These are phyloP conservation scores for Cordyceps cateniannulata DNA, from an alignment of 2,329 filamentous ascomycete species.

Conservation along the genomic window DNA sequence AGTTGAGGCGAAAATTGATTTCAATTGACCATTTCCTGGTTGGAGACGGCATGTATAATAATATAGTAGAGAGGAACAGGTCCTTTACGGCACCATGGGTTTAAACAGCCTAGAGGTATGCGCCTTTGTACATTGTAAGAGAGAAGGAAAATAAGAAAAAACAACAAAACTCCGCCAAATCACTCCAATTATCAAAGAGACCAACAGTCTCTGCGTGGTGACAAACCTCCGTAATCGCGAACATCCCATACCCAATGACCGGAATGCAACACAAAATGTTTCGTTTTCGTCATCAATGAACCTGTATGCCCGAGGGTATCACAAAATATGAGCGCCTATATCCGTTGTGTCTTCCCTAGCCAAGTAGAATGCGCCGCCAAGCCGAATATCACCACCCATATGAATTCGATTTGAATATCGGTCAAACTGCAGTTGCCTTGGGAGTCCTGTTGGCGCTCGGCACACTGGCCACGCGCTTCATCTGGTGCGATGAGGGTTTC, in stretches of 20 bases:
- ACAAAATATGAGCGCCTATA: slow-evolving; percentile 21
- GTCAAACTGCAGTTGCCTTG: slow-evolving; percentile 29
- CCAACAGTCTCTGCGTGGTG: not conserved
- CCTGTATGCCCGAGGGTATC: slow-evolving; percentile 30
- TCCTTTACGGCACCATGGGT: not conserved
- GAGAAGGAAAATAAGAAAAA: not conserved
- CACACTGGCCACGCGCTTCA: slow-evolving; percentile 28
- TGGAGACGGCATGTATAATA: slow-evolving; percentile 1
- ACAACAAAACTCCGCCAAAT: slow-evolving; percentile 7
- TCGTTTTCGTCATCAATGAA: slow-evolving; percentile 17
- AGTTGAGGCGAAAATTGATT: not conserved
- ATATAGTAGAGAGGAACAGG: not conserved
- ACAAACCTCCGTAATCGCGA: not conserved
- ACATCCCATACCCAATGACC: slow-evolving; percentile 4
- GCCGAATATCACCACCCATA: slow-evolving; percentile 4
- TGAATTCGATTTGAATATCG: slow-evolving; percentile 7
- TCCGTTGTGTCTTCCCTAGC: not conserved
- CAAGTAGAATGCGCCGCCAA: slow-evolving; percentile 4
- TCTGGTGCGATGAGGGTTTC: slow-evolving; percentile 25
- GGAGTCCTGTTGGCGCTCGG: slow-evolving; percentile 26
- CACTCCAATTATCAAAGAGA: slow-evolving; percentile 2
- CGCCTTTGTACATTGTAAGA: not conserved
- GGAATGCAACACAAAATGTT: slow-evolving; percentile 12
- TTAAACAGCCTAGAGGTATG: not conserved
- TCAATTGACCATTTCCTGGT: not conserved